A percentile compares a stretch with the other conserved stretches of the same genome.
These are phyloP conservation scores for Salix brachista DNA, from an alignment of 345 rosid genomes.

Conservation along the genomic window DNA sequence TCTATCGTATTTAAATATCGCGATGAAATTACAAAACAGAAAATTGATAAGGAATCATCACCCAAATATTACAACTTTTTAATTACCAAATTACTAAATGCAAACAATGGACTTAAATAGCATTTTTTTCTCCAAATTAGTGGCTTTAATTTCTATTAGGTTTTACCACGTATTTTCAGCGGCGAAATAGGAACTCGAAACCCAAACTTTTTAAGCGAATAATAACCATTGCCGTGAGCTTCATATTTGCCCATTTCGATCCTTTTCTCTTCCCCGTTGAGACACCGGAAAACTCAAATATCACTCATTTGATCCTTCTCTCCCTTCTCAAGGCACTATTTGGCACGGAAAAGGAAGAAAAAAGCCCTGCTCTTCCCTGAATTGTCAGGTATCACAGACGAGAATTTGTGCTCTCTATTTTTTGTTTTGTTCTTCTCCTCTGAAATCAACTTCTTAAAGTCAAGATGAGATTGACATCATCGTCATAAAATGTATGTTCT, in stretches of 20 bases:
- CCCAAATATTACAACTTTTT: not conserved
- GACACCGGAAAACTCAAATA: not conserved
- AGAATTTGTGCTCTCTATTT: not conserved
- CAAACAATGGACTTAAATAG: not conserved
- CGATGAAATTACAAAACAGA: too few species aligned
- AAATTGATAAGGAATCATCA: too few species aligned
- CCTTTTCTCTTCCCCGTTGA: not conserved
- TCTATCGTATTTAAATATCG: too few species aligned
- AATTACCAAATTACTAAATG: not conserved
- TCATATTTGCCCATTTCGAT: not conserved
- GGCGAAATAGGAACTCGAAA: conserved; percentile 1
- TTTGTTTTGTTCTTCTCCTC: not conserved
- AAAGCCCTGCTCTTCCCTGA: not conserved
- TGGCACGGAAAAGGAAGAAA: not conserved
- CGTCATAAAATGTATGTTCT: not conserved
- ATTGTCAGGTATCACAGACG: not conserved
- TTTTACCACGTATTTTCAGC: conserved; percentile 12
- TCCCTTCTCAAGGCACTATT: not conserved
- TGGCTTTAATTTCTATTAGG: conserved; percentile 3
- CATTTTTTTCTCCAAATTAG: not conserved
- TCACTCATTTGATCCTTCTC: not conserved
- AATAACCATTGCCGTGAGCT: not conserved
- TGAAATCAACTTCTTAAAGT: not conserved
- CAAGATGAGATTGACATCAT: not conserved
- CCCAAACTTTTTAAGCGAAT: not conserved